These are phyloP conservation scores for Pisolithus marmoratus DNA, from an alignment of 768 basidiomycete genomes.

Conservation along the genomic window DNA sequence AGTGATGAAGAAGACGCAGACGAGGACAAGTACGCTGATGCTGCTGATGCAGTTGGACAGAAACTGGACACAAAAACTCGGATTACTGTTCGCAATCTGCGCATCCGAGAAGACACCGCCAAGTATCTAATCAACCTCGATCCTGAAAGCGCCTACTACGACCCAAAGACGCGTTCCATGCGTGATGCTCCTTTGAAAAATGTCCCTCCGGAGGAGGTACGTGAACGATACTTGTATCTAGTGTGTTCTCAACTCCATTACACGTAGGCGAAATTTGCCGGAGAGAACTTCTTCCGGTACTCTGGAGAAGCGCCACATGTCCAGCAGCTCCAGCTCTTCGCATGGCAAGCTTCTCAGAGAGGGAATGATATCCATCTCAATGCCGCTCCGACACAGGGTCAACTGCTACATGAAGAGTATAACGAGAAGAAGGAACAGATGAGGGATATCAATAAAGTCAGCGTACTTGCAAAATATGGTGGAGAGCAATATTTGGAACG, in stretches of 20 bases:
- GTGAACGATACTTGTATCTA: slow-evolving; percentile 22
- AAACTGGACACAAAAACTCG: slow-evolving; percentile 97
- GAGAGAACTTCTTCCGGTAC: slow-evolving; percentile 91
- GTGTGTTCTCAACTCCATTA: background rate
- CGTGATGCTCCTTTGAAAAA: slow-evolving; percentile 86
- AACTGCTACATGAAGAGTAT: slow-evolving; percentile 88
- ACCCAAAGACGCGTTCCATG: slow-evolving; percentile 99
- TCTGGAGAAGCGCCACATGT: slow-evolving; percentile 93
- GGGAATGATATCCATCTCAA: slow-evolving; percentile 96
- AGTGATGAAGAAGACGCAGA: slow-evolving; percentile 95
- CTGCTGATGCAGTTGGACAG: slow-evolving; percentile 96
- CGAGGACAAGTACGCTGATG: slow-evolving; percentile 97
- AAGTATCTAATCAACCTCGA: slow-evolving; percentile 98
- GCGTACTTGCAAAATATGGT: slow-evolving; percentile 89
- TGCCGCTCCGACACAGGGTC: slow-evolving; percentile 94
- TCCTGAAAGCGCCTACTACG: slow-evolving; percentile 94
- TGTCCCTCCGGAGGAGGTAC: slow-evolving; percentile 80
- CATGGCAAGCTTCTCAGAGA: slow-evolving; percentile 90
- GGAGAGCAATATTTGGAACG: slow-evolving; percentile 88
- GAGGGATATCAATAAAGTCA: slow-evolving; percentile 82
- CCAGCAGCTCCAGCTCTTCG: slow-evolving; percentile 90
- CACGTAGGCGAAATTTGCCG: slow-evolving; percentile 78
- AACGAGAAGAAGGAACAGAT: slow-evolving; percentile 88
- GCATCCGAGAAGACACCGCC: slow-evolving; percentile 98
- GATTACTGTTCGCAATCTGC: slow-evolving; percentile 95